Evolutionary conservation across 176 grass and related monocot genomes (phyloP), one percentile per base, ranked within the genome.

Genomic region (Melocanna baccifera): DNA sequence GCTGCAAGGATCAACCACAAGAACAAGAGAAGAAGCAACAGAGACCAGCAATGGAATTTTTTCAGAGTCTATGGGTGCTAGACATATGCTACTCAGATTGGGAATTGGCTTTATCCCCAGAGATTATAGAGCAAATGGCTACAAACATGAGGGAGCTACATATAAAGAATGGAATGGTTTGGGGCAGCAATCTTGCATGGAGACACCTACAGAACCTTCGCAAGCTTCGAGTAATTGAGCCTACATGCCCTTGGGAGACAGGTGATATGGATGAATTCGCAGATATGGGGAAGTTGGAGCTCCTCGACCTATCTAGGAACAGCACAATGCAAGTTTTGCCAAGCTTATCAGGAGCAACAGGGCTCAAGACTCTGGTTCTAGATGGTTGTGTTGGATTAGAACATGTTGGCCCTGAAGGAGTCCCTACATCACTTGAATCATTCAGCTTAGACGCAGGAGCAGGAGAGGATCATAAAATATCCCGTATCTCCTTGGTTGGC

Each of bases 131-230:
- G 2, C 29, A 62, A 5, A 12, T 62, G 11, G 32, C 14, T 53
- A 0, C 30, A 11, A 20, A 63, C 67, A 47, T 79, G 7, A 86
- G 84, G 26, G 85, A 86, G 7, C 2, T 86, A 5, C 32, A 86
- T 30, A 43, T 86, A 65, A 73, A 53, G 6, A 43, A 16, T 0
- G 77, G 68, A 23, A 43, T 11, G 16, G 22, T 79, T 12, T 86
- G 76, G 84, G 0, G 0, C 1, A 73, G 0, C 0, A 53, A 42
- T 1, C 23, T 72, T 41, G 6, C 15, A 10, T 86, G 84, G 84
- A 1, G n/a, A 28, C 55, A 2, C 2, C 2, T 86, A 2, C 15
- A 13, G 0, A 86, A 55, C 22, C 43, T 86, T 65, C 39, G 3
- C 0, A 78, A 14, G 83, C 83, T 85, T 23, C 28, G 52, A 13